Conservation (phyloP, 2,329 filamentous ascomycete species). For the Paracoccidioides brasiliensis region DNA sequence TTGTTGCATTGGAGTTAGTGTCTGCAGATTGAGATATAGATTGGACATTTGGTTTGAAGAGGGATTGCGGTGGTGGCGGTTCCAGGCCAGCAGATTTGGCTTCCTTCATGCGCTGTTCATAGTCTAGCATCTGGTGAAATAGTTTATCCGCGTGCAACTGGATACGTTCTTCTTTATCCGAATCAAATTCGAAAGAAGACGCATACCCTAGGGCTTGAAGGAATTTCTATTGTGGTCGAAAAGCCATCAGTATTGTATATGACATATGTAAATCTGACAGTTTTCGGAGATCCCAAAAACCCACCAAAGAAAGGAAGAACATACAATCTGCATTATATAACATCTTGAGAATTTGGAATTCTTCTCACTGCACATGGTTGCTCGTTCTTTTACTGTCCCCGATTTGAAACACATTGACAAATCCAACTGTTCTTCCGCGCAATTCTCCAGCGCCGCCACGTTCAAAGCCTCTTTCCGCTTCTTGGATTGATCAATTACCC, state of each 20-base stretch:
- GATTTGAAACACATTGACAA: slow-evolving; percentile 70
- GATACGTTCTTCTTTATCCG: slow-evolving; percentile 67
- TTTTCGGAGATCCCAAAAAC: background rate
- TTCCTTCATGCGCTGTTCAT: slow-evolving; percentile 62
- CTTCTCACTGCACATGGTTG: slow-evolving; percentile 72
- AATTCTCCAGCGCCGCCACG: slow-evolving; percentile 80
- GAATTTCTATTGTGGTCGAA: slow-evolving; percentile 49
- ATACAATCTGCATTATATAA: slow-evolving; percentile 73
- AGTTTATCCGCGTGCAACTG: slow-evolving; percentile 92
- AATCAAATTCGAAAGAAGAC: slow-evolving; percentile 49
- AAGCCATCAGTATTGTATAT: background rate
- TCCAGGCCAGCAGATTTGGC: slow-evolving; percentile 32
- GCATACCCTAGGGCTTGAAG: slow-evolving; percentile 84
- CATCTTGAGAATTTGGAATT: slow-evolving; percentile 70
- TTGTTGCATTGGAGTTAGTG: background rate
- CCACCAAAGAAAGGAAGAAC: slow-evolving; percentile 15
- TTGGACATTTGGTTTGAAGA: slow-evolving; percentile 29
- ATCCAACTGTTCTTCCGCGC: slow-evolving; percentile 70
- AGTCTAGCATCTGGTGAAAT: slow-evolving; percentile 73
- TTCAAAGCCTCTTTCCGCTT: slow-evolving; percentile 66
- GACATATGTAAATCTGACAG: background rate
- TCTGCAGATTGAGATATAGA: slow-evolving; percentile 7
- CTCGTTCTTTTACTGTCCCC: slow-evolving; percentile 50
- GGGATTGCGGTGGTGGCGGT: slow-evolving; percentile 31
- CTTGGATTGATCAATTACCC: slow-evolving; percentile 74